These are phyloP conservation scores for Aspergillus novofumigatus DNA, from an alignment of 2,329 filamentous ascomycete genomes.

Conservation along the genomic window DNA sequence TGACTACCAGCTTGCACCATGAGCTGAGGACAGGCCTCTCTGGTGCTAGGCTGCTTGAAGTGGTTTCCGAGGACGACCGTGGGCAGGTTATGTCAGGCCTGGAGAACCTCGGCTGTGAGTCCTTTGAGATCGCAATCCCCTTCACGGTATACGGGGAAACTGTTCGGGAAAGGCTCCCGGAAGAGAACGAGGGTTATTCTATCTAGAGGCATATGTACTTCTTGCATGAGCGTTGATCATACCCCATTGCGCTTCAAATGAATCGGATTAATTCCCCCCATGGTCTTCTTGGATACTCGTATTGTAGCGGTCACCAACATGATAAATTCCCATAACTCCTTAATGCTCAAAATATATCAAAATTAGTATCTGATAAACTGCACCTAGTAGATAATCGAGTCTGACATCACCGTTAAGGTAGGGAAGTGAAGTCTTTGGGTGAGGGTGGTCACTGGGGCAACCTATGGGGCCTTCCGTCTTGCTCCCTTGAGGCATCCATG, in stretches of 20 bases:
- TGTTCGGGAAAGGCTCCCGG: slow-evolving; percentile 39
- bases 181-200: slow-evolving; percentile 38
- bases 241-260: not conserved
- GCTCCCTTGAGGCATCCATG: slow-evolving; percentile 6
- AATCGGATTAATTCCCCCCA: not conserved
- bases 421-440: not conserved
- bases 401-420: not conserved
- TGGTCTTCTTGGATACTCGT: not conserved
- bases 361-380: not conserved
- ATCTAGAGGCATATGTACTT: slow-evolving; percentile 26
- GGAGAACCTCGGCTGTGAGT: slow-evolving; percentile 77
- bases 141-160: slow-evolving; percentile 69
- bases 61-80: slow-evolving; percentile 72
- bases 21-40: slow-evolving; percentile 35
- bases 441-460: slow-evolving; percentile 15
- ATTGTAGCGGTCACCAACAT: not conserved
- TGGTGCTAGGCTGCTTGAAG: slow-evolving; percentile 63
- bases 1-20: slow-evolving; percentile 60
- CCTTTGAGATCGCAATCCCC: slow-evolving; percentile 84
- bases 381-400: not conserved
- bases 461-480: not conserved
- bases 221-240: not conserved
- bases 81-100: slow-evolving; percentile 72
- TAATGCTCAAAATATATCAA: not conserved
- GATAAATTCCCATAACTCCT: not conserved